phyloP scores from a whole-genome alignment of 805 yeast genomes.

The Ogataea paraovalis region DNA sequence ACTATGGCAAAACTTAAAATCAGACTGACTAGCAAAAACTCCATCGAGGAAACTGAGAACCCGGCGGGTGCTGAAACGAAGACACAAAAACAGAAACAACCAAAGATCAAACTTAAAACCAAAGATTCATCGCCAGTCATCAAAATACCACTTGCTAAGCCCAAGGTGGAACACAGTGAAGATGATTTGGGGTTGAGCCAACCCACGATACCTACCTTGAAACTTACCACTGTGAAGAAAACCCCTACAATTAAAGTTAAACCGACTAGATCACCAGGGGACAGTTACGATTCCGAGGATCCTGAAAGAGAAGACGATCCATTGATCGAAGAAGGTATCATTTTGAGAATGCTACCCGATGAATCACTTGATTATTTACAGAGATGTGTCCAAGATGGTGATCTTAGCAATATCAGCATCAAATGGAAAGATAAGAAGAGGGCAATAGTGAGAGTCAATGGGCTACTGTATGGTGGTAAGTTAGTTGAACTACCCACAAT shows the following conservation, averaged over 20 bases:
- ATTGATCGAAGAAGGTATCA: slow-evolving; percentile 77
- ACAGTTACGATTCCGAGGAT: slow-evolving; percentile 95
- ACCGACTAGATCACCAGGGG: slow-evolving; percentile 76
- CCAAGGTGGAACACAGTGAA: slow-evolving; percentile 2
- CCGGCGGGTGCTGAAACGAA: not conserved
- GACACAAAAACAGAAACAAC: slow-evolving; percentile 19
- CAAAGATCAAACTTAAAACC: slow-evolving; percentile 26
- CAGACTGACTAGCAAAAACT: slow-evolving; percentile 12
- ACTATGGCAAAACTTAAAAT: slow-evolving; percentile 25
- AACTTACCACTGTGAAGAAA: slow-evolving; percentile 36
- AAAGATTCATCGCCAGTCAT: slow-evolving; percentile 8
- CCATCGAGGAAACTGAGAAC: slow-evolving; percentile 1
- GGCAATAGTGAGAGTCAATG: slow-evolving; percentile 73
- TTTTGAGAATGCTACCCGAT: slow-evolving; percentile 64
- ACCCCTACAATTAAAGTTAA: slow-evolving; percentile 49
- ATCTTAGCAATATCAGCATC: slow-evolving; percentile 64
- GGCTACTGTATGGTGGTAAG: slow-evolving; percentile 72
- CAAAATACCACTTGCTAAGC: slow-evolving; percentile 5
- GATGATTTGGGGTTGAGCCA: not conserved
- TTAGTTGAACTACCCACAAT: slow-evolving; percentile 87
- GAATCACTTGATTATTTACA: slow-evolving; percentile 72
- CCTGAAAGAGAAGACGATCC: slow-evolving; percentile 97
- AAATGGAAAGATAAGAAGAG: slow-evolving; percentile 81
- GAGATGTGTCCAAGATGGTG: slow-evolving; percentile 71
- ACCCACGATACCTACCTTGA: slow-evolving; percentile 15